A percentile compares a stretch with the other conserved stretches of the same genome.
These are phyloP conservation scores for Trypanosoma platydactyli DNA, from an alignment of 208 protist species.

Conservation along the genomic window DNA sequence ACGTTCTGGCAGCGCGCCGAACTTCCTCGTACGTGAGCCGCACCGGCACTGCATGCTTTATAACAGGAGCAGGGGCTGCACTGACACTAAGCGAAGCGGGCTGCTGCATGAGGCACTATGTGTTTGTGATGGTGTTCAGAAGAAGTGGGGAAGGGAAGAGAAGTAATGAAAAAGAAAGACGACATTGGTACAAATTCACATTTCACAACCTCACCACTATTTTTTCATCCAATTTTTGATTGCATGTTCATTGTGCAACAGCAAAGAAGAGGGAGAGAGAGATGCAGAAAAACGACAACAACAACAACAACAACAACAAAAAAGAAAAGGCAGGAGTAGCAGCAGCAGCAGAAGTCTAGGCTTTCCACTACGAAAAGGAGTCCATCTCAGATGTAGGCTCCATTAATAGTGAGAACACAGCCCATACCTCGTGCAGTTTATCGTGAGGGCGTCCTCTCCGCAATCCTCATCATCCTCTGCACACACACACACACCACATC, in stretches of 20 bases:
- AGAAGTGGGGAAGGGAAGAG: not conserved
- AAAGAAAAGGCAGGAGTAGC: too few relatives aligned
- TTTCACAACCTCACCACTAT: not conserved
- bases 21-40: slow-evolving; percentile 63
- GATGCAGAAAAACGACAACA: not conserved
- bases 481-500: too few relatives aligned
- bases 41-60: slow-evolving; percentile 40
- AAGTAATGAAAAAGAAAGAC: slow-evolving; percentile 10
- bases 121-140: not conserved
- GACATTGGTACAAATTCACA: not conserved
- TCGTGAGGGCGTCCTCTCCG: not conserved
- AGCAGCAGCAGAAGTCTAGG: not conserved
- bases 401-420: too few relatives aligned
- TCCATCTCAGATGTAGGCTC: not conserved
- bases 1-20: slow-evolving; percentile 37
- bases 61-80: slow-evolving; percentile 47
- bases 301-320: too few relatives aligned
- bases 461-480: not conserved
- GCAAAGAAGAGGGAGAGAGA: not conserved
- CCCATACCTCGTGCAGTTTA: too few relatives aligned
- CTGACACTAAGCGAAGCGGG: slow-evolving; percentile 42
- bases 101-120: slow-evolving; percentile 37
- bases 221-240: not conserved
- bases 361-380: not conserved
- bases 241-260: not conserved